Percentiles rank a stretch among this genome's conserved stretches.
phyloP scores from a whole-genome alignment of 2,329 filamentous ascomycete species.

The Microdochium trichocladiopsis region DNA sequence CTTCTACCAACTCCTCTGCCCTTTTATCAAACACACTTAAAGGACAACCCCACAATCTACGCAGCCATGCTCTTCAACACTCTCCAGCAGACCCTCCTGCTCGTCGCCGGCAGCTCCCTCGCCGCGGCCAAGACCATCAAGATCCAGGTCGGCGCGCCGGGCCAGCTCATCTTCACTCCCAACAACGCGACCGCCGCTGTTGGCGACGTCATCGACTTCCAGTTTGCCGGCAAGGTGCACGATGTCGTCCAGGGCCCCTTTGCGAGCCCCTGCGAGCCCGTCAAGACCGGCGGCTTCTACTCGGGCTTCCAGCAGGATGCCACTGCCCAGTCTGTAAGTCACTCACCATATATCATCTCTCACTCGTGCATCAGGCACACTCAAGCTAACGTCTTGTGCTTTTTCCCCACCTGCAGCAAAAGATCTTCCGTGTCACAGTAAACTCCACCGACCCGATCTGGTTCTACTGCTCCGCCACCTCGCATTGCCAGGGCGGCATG shows the following conservation, averaged over 20 bases:
- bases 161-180: conserved; percentile 40
- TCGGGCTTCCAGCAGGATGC: conserved; percentile 43
- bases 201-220: conserved; percentile 39
- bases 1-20: not conserved
- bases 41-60: not conserved
- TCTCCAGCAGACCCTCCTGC: not conserved
- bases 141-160: conserved; percentile 3
- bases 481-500: conserved; percentile 56
- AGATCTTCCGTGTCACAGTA: conserved; percentile 11
- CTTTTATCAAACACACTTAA: not conserved
- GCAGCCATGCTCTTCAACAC: not conserved
- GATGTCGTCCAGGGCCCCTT: conserved; percentile 56
- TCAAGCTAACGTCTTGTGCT: not conserved
- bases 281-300: conserved; percentile 38
- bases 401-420: not conserved
- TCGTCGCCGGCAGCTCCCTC: not conserved
- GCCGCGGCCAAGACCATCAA: conserved; percentile 1
- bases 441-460: conserved; percentile 27
- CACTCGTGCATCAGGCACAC: not conserved
- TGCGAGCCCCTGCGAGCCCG: conserved; percentile 49
- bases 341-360: not conserved
- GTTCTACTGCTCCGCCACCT: conserved; percentile 56
- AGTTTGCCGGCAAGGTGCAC: conserved; percentile 44
- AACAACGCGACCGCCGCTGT: conserved; percentile 39
- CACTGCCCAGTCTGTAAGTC: conserved; percentile 6